Base-by-base conservation (phyloP, 139 green algal species). In the Coelastrella sp. region DNA sequence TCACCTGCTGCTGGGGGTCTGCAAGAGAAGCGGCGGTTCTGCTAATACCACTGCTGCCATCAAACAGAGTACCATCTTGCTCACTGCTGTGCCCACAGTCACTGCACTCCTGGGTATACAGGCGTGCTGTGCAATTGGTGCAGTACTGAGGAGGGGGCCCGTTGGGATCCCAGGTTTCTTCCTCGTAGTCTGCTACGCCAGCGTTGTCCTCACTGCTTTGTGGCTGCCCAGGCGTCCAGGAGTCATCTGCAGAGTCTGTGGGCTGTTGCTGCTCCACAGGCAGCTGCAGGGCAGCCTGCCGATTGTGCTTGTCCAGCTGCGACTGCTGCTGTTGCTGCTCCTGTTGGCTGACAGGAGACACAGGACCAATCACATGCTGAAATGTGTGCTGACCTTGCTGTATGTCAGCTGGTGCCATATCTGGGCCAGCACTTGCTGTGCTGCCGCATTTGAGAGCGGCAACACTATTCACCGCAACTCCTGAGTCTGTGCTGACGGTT, bases 51-150 rank as follows among this genome's bases (percentile, higher is more conserved):
- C 85, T 89, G 85, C 22, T 20, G n/a, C n/a, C 27, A 7, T 68
- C 72, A 25, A 89, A 74, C 72, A 89, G 66, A 9, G 5, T 11
- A 19, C 6, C n/a, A 27, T 89, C 85, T 17, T 89, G 72, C 85
- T 82, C 57, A 76, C 58, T 82, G 87, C 78, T 78, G 76, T 90
- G 87, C 8, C 87, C 87, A 65, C 87, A 90, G 27, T 90, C 76
- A 24, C 27, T 68, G 61, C 87, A 90, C 12, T 73, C 57, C 5
- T 7, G 7, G 6, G 57, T 35, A 61, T 85, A 78, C 25, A 90
- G 76, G n/a, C 76, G 60, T 17, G 87, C 76, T 14, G 76, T 86
- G 63, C 87, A 90, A 61, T 90, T 90, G 49, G 76, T 90, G 76
- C 87, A 90, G 76, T 81, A 90, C 57, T 76, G 58, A 84, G 85